Conservation (phyloP, 257 asterid genomes). For the Primulina eburnea region DNA sequence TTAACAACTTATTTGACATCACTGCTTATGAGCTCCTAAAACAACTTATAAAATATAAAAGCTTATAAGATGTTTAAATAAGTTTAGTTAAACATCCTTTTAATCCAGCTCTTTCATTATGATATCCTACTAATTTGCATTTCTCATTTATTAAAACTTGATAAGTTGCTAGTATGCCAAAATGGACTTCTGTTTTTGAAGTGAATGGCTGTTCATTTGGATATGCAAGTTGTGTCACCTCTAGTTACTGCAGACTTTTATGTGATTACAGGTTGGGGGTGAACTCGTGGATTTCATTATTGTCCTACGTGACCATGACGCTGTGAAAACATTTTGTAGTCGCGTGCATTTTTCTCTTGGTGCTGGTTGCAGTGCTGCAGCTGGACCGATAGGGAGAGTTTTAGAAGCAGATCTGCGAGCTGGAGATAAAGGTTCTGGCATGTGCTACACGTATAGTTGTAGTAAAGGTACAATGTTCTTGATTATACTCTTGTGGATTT, state of each 20-base stretch:
- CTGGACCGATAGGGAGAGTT: conserved; percentile 97
- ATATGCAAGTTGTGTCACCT: conserved; percentile 15
- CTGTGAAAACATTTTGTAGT: conserved; percentile 94
- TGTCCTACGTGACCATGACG: conserved; percentile 81
- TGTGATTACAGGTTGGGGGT: conserved; percentile 65
- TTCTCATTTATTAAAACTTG: conserved; percentile 1
- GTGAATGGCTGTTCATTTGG: conserved; percentile 12
- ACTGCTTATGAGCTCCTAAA: no score
- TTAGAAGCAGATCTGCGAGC: conserved; percentile 97
- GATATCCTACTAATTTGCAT: conserved; percentile 1
- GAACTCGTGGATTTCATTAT: conserved; percentile 96
- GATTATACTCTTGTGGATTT: conserved; percentile 12
- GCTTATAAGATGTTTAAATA: no score
- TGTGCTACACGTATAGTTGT: conserved; percentile 98
- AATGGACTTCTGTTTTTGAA: background rate
- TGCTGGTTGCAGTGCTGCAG: conserved; percentile 99
- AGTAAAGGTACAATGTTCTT: conserved; percentile 69
- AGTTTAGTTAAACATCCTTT: background rate
- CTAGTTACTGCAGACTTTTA: background rate
- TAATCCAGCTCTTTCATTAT: conserved; percentile 2
- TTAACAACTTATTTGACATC: no score
- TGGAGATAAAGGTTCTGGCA: conserved; percentile 97
- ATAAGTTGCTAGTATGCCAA: background rate
- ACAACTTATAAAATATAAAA: no score
- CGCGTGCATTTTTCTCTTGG: conserved; percentile 99